These are phyloP conservation scores for Urtica urens DNA, from an alignment of 306 rosid genomes.

Conservation along the genomic window DNA sequence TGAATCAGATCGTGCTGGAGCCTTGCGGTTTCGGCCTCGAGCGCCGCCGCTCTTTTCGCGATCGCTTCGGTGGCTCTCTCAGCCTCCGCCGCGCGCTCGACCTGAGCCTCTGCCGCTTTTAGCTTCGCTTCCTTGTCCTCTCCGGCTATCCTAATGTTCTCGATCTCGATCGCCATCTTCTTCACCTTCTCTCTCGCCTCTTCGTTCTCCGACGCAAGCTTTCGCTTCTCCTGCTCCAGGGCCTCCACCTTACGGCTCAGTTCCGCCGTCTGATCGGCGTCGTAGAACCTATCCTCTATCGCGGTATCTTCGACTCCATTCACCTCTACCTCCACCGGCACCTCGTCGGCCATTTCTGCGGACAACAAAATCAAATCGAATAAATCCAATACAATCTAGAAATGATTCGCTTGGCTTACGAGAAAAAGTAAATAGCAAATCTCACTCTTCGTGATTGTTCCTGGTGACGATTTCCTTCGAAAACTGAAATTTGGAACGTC, in stretches of 20 bases:
- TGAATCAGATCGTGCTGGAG: conserved; percentile 55
- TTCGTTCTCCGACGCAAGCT: conserved; percentile 31
- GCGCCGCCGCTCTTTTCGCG: conserved; percentile 54
- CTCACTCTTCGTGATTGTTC: too few relatives aligned
- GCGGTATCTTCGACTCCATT: too few relatives aligned
- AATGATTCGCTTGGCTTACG: too few relatives aligned
- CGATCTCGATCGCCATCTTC: conserved; percentile 35
- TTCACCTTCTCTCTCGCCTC: conserved; percentile 35
- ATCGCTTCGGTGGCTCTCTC: conserved; percentile 32
- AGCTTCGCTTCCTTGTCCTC: conserved; percentile 36
- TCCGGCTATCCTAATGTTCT: conserved; percentile 28
- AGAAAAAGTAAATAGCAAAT: too few relatives aligned
- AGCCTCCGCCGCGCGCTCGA: conserved; percentile 28
- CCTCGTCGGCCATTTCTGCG: conserved; percentile 48
- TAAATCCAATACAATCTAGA: not conserved
- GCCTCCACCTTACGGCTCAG: conserved; percentile 32
- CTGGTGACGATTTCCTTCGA: too few relatives aligned
- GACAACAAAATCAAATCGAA: not conserved
- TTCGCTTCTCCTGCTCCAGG: conserved; percentile 44
- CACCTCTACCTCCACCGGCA: conserved; percentile 32
- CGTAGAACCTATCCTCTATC: conserved; percentile 24
- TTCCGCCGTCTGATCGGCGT: conserved; percentile 34
- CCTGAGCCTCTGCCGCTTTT: conserved; percentile 36
- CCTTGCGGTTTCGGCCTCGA: conserved; percentile 69
- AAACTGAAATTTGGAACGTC: too few relatives aligned